Evolutionary conservation across 352 stramenopile genomes (phyloP).

Genomic region (Thalassiosira hispida): DNA sequence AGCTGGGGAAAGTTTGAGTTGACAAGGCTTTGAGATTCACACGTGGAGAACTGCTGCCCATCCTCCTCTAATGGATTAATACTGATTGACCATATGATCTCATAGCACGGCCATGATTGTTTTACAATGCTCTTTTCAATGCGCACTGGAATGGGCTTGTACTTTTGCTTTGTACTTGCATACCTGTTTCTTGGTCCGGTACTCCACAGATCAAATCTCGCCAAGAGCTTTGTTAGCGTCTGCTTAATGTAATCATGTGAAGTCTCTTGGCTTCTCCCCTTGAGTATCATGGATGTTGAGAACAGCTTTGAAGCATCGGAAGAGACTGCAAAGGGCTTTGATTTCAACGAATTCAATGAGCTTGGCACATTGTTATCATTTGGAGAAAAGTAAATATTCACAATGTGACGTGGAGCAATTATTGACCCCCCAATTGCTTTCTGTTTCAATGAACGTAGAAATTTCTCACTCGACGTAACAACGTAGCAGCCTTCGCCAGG

Average conservation of each 20-base stretch:
- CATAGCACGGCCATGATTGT: slow-evolving; percentile 50
- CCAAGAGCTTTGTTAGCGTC: slow-evolving; percentile 60
- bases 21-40: slow-evolving; percentile 57
- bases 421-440: slow-evolving; percentile 55
- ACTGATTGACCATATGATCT: slow-evolving; percentile 68
- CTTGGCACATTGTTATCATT: slow-evolving; percentile 72
- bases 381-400: slow-evolving; percentile 65
- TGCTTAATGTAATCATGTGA: slow-evolving; percentile 66
- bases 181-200: slow-evolving; percentile 35
- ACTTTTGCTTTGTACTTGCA: slow-evolving; percentile 26
- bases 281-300: slow-evolving; percentile 58
- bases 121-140: slow-evolving; percentile 58
- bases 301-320: slow-evolving; percentile 54
- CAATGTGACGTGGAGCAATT: slow-evolving; percentile 58
- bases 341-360: slow-evolving; percentile 32
- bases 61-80: slow-evolving; percentile 51
- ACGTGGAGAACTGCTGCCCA: slow-evolving; percentile 64
- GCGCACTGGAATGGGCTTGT: slow-evolving; percentile 50
- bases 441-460: slow-evolving; percentile 51
- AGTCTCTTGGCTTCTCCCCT: slow-evolving; percentile 54
- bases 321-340: slow-evolving; percentile 27
- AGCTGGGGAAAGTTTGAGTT: slow-evolving; percentile 61
- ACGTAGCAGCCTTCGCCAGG: slow-evolving; percentile 68
- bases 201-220: slow-evolving; percentile 57
- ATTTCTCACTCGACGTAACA: slow-evolving; percentile 56